phyloP scores from a whole-genome alignment of 1,284 basidiomycete species.

The Puccinia polysora region DNA sequence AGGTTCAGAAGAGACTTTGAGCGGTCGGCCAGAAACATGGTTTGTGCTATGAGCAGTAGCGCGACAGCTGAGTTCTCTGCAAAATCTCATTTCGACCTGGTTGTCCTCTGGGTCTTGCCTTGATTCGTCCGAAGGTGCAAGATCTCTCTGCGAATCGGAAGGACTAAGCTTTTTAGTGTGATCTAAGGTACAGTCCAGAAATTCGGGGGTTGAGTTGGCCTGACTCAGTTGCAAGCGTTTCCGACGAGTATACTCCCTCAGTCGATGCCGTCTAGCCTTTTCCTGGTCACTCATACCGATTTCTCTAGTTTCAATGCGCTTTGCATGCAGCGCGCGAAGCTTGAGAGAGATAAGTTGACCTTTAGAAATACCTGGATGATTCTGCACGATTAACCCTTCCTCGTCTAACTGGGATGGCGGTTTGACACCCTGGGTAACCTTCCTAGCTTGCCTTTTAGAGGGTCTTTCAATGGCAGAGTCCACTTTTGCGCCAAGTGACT shows the following conservation, averaged over 20 bases:
- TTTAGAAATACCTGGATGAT: conserved; percentile 32
- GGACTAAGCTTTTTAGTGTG: neutral
- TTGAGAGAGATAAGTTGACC: conserved; percentile 25
- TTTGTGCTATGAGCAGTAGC: too few species aligned
- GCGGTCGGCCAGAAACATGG: too few species aligned
- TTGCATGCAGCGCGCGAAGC: conserved; percentile 37
- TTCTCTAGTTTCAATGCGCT: conserved; percentile 23
- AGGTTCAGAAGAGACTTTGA: too few species aligned
- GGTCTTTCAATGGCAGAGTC: conserved; percentile 5
- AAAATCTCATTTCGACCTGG: neutral
- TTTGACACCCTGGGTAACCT: conserved; percentile 3
- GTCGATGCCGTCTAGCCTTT: conserved; percentile 21
- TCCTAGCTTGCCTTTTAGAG: conserved; percentile 1
- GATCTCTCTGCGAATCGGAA: neutral
- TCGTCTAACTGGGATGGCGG: conserved; percentile 30
- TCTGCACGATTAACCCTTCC: conserved; percentile 34
- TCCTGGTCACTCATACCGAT: conserved; percentile 21
- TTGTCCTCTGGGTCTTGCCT: neutral
- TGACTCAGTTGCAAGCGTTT: conserved; percentile 6
- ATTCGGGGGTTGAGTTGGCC: neutral
- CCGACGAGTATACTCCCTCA: conserved; percentile 14
- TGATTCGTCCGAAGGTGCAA: too few species aligned
- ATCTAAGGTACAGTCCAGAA: neutral
- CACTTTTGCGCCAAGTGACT: conserved; percentile 5
- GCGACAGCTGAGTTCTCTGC: too few species aligned